Evolutionary conservation across 1,139 yeast species (phyloP), one percentile per base, ranked within the genome.

Genomic region (Spencermartinsiella ligniputridi): DNA sequence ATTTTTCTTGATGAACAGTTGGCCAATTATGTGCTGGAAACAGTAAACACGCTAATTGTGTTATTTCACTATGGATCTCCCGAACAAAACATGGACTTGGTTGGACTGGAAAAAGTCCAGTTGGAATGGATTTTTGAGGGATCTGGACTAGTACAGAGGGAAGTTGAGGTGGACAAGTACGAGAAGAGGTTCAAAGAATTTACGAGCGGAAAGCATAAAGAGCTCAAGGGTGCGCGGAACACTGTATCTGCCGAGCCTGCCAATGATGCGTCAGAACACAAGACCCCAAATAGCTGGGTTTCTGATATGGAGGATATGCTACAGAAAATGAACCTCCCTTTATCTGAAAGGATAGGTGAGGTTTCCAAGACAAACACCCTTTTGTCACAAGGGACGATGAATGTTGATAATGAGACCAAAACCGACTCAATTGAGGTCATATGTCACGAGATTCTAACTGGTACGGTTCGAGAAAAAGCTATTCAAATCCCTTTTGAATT

Each of bases 21-120:
- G n/a, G 63, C 63, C 1, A 24, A 34, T 4, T 45, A 49, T 17
- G 54, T 52, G 1, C 39, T 53, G 4, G 55, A 56, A 32, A 48
- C 52, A 5, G 37, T 52, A 3, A 53, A 51, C 35, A 55, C 58
- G 37, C 50, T 52, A 41, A 22, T 45, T 17, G 39, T 55, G 3
- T 35, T 52, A 13, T 27, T 36, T 20, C 30, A 43, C 20, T 52
- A 47, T 39, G 56, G 56, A 13, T 40, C 40, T 20, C 39, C 32
- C 9, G 45, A 40, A 6, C 29, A 37, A 5, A 27, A n/a, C 15
- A 9, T 27, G 32, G 15, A 6, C 4, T 15, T 27, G 15, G 5
- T 27, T 9, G n/a, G 32, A 9, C 16, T 32, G 15, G 16, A 13
- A 11, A 43, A 45, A 17, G 39, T 45, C 3, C 33, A 39, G 6